Evolutionary conservation across 1,284 basidiomycete genomes (phyloP), one percentile per base, ranked within the genome.

Genomic region (Chalciporus piperatoides): DNA sequence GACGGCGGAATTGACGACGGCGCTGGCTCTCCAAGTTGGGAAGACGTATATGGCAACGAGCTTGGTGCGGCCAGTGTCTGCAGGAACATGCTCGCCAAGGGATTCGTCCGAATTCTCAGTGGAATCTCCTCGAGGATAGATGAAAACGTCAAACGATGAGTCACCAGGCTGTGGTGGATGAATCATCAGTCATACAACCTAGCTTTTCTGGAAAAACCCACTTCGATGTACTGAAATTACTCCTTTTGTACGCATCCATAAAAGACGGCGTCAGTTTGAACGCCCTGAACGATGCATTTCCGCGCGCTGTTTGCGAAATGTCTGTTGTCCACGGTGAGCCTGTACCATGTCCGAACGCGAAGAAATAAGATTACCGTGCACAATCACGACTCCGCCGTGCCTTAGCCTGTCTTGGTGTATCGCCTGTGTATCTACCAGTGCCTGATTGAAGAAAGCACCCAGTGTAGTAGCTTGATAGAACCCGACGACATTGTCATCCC

Each of bases 401-500:
- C 91, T 76, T 65, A 86, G 74, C 62, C 79, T 83, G 47, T 84
- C 87, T 70, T 88, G 89, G 64, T 86, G 87, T 59, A 90, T 81
- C 33, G 86, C 84, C 67, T 97, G 89, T 12, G 92, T 89, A 54
- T 97, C 92, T 44, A 98, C 78, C 41, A 97, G 73, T n/a, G 83
- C 82, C 65, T 93, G 90, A 61, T 86, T 90, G 71, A 92, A 87
- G 71, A 96, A 97, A n/a, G 92, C 92, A 35, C 93, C 92, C 45
- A 92, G 78, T 15, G 86, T 83, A 41, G 87, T 92, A 41, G 88
- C 89, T 68, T 97, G 92, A 77, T 99, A 99, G 71, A 97, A 93
- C 39, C 97, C 97, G 50, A 99, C 91, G 42, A 97, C 83, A 60
- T 90, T 93, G 68, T 96, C 94, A 64, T 97, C 95, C 48, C 89